These are phyloP conservation scores for Fusarium irregulare DNA, from an alignment of 2,329 filamentous ascomycete species.

Conservation along the genomic window DNA sequence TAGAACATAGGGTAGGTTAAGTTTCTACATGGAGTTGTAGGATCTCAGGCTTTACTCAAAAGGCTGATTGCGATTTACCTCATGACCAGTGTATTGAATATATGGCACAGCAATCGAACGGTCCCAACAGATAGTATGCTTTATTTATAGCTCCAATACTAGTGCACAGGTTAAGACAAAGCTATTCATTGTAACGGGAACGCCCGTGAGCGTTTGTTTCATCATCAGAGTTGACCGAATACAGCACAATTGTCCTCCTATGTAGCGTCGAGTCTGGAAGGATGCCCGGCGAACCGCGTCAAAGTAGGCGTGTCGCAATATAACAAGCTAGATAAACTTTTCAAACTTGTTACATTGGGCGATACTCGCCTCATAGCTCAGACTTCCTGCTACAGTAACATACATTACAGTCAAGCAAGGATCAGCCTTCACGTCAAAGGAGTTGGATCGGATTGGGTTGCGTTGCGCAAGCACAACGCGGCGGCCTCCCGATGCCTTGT, in stretches of 20 bases:
- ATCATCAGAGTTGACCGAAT: neutral
- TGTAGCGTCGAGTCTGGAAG: neutral
- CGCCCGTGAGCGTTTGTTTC: neutral
- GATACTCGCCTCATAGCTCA: conserved; percentile 7
- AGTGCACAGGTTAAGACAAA: neutral
- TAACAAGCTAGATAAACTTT: conserved; percentile 16
- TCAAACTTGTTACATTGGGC: conserved; percentile 7
- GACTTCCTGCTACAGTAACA: neutral
- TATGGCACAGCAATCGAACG: neutral
- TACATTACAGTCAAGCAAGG: conserved; percentile 3
- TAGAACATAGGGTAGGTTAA: conserved; percentile 1
- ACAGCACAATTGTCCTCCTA: neutral
- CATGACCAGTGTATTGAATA: neutral
- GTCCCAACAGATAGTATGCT: neutral
- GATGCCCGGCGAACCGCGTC: neutral
- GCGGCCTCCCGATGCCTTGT: conserved; percentile 34
- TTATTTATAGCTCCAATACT: neutral
- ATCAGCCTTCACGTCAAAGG: conserved; percentile 2
- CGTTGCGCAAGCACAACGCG: conserved; percentile 24
- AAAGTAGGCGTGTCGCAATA: conserved; percentile 21
- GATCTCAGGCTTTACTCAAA: neutral
- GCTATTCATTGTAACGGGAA: neutral
- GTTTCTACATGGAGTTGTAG: neutral
- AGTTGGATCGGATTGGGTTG: neutral
- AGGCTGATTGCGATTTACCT: neutral